Percentiles rank a stretch among this genome's conserved stretches.
Conservation (phyloP, 306 rosid species). For the Trifolium subterraneum region DNA sequence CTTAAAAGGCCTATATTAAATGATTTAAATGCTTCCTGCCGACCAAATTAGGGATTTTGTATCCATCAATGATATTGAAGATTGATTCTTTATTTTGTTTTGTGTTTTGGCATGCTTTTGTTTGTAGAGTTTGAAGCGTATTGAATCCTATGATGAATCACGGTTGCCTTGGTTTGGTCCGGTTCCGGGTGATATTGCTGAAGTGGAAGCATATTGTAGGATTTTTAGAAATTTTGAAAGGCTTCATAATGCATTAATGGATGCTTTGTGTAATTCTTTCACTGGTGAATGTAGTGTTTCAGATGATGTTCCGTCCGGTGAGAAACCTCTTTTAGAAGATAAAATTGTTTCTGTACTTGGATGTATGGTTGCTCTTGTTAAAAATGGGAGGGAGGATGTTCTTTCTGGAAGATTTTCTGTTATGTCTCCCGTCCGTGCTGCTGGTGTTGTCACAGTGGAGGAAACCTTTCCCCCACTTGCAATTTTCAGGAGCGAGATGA, state of each 20-base stretch:
- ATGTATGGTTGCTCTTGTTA: conserved; percentile 77
- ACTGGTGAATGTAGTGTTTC: conserved; percentile 88
- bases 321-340: conserved; percentile 77
- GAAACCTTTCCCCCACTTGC: conserved; percentile 84
- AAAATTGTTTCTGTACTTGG: conserved; percentile 93
- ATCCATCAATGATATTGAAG: neutral
- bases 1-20: no score
- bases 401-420: conserved; percentile 76
- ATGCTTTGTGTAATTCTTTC: conserved; percentile 76
- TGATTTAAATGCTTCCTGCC: neutral
- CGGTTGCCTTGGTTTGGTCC: conserved; percentile 78
- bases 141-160: conserved; percentile 51
- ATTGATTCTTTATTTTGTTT: conserved; percentile 20
- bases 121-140: conserved; percentile 51
- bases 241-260: conserved; percentile 76
- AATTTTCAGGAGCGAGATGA: conserved; percentile 83
- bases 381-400: conserved; percentile 75
- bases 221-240: conserved; percentile 80
- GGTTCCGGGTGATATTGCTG: conserved; percentile 95
- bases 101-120: neutral
- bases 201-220: conserved; percentile 95
- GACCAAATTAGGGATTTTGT: conserved; percentile 1
- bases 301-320: conserved; percentile 62
- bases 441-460: conserved; percentile 53
- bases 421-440: conserved; percentile 48